Evolutionary conservation across 306 rosid genomes (phyloP), one percentile per base, ranked within the genome.

Genomic region (Vachellia pachyceras): DNA sequence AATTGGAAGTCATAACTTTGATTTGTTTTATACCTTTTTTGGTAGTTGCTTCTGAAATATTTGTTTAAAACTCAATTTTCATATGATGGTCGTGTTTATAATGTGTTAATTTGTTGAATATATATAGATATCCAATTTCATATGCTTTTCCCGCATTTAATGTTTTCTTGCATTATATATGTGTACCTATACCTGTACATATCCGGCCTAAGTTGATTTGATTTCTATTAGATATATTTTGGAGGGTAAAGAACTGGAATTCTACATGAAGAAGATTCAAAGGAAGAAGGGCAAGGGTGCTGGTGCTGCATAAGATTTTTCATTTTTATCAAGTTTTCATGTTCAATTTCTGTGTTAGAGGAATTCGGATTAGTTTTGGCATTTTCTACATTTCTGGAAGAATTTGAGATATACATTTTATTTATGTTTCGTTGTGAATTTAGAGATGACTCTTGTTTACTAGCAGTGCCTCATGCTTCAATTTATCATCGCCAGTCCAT

Each of bases 181-280:
- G 22, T 7, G 25, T 17, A 17, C 58, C 22, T 29, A 29, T 29
- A 29, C 33, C 33, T 29, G 33, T 29, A 29, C 33, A 2, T 29
- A 1, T 29, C 33, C 33, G 33, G 33, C 33, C 33, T 29, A 29
- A 29, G 33, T 29, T 2, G 33, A 29, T 29, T 29, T 2, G 2
- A 29, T 29, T 29, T 29, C 33, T 46, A 3, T n/a, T 88, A 91
- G 94, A 63, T 91, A 91, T 79, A 84, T 91, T 76, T 87, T 91
- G 81, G 92, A 61, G 68, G 68, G 68, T 12, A 61, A 61, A 29
- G 68, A 61, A 29, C 40, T 61, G 17, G 68, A 61, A 61, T 61
- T 61, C 40, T 61, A 61, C 68, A 61, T 29, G 68, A 61, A 61
- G 68, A 61, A 61, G 68, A 5, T 61, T 12, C 68, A 61, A 14